Percentiles rank a stretch among this genome's conserved stretches.
phyloP scores from a whole-genome alignment of 768 basidiomycete species.

The Suillus placidus region DNA sequence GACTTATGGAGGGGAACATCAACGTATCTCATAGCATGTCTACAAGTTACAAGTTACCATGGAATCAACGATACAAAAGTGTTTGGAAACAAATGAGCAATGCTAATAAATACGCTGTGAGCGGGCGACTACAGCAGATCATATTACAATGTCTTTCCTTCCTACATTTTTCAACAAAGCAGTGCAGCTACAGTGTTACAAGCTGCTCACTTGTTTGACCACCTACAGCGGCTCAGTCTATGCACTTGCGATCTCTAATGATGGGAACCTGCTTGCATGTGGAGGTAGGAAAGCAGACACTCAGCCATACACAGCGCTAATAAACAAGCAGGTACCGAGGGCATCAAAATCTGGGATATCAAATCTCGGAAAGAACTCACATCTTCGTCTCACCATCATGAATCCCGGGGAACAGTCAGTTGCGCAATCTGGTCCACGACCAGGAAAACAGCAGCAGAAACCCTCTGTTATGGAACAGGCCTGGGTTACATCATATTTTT shows the following conservation, averaged over 20 bases:
- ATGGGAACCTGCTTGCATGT: slow-evolving; percentile 3
- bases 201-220: slow-evolving; percentile 1
- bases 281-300: slow-evolving; percentile 6
- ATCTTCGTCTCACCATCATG: neutral
- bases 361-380: neutral
- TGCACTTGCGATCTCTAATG: slow-evolving; percentile 8
- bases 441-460: slow-evolving; percentile 1
- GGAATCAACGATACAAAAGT: neutral
- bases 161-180: neutral
- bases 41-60: neutral
- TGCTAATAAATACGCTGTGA: neutral
- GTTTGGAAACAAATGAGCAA: neutral
- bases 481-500: slow-evolving; percentile 14
- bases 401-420: slow-evolving; percentile 3
- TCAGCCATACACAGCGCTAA: neutral
- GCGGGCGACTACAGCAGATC: slow-evolving; percentile 4
- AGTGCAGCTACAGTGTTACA: neutral
- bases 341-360: slow-evolving; percentile 13
- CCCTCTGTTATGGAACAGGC: slow-evolving; percentile 14
- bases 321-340: slow-evolving; percentile 5
- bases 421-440: slow-evolving; percentile 12
- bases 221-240: neutral
- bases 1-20: too few relatives aligned
- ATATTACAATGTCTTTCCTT: neutral
- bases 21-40: too few relatives aligned